Evolutionary conservation across 2,329 filamentous ascomycete species (phyloP), one percentile per base, ranked within the genome.

Genomic region (Stenocarpella maydis): DNA sequence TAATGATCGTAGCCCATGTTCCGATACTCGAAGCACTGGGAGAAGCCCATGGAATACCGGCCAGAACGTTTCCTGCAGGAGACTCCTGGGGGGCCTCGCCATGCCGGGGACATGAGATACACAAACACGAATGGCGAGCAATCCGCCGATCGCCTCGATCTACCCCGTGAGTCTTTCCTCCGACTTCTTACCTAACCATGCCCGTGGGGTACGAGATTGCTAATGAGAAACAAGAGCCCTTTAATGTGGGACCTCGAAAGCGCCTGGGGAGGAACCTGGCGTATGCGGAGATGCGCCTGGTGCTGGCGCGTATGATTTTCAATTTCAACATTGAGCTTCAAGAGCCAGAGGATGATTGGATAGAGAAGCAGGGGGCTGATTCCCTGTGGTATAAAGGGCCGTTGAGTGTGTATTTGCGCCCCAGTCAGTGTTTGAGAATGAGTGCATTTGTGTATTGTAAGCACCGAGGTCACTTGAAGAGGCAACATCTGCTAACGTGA

Each of bases 201-300:
- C 34, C 34, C 5, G 12, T 37, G 5, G 6, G 34, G 2, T 37
- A 9, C 34, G 8, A 8, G 4, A 37, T 37, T 37, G 7, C 34
- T 37, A 12, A 9, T 7, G 6, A 12, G 34, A 12, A 12, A 37
- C 34, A 37, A 37, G 34, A 82, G 69, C 78, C 81, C 0, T 83
- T 84, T 65, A 76, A 76, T 47, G 58, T 76, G 10, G 81, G 83
- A 0, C 76, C 81, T 2, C 71, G 82, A 7, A 81, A 82, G 19
- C 84, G 82, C 64, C 74, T 84, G 37, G 82, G 82, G 1, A 77
- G 78, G 65, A 83, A 81, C 68, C 79, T 85, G 37, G 84, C 84
- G 1, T 82, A 83, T 54, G 79, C 79, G 4, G 84, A 87, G 73
- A 82, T 86, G 80, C 80, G 84, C 1, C 71, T 86, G 4, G 81